These are phyloP conservation scores for Starmerella stellata DNA, from an alignment of 805 yeast species.

Conservation along the genomic window DNA sequence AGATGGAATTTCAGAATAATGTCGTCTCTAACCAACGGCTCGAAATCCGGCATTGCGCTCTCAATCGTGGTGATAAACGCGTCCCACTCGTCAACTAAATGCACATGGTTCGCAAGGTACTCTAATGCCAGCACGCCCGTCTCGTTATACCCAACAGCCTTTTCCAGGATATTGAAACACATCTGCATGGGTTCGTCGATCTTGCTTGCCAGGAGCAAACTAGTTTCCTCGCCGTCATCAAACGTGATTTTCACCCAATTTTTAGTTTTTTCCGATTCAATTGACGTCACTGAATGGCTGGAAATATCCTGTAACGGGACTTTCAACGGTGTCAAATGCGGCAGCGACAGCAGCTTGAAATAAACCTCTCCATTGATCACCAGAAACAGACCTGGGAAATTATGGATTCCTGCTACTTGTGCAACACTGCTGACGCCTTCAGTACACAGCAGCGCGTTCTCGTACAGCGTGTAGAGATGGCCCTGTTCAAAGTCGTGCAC, in stretches of 20 bases:
- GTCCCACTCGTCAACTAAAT: neutral
- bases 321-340: slow-evolving; percentile 2
- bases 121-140: slow-evolving; percentile 1
- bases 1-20: slow-evolving; percentile 55
- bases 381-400: slow-evolving; percentile 3
- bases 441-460: slow-evolving; percentile 3
- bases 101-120: neutral
- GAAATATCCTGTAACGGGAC: slow-evolving; percentile 1
- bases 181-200: neutral
- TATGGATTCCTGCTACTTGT: slow-evolving; percentile 6
- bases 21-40: slow-evolving; percentile 11
- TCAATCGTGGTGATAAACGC: slow-evolving; percentile 3
- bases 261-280: neutral
- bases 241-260: slow-evolving; percentile 5
- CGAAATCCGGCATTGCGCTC: neutral
- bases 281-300: neutral
- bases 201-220: neutral
- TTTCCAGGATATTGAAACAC: slow-evolving; percentile 5
- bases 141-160: slow-evolving; percentile 2
- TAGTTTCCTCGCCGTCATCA: neutral
- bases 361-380: neutral
- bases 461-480: slow-evolving; percentile 2
- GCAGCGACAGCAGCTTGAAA: slow-evolving; percentile 3
- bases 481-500: slow-evolving; percentile 4
- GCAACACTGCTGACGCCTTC: slow-evolving; percentile 3